Evolutionary conservation across 352 stramenopile species (phyloP), one percentile per base, ranked within the genome.

Genomic region (Globisporangium paddicum): DNA sequence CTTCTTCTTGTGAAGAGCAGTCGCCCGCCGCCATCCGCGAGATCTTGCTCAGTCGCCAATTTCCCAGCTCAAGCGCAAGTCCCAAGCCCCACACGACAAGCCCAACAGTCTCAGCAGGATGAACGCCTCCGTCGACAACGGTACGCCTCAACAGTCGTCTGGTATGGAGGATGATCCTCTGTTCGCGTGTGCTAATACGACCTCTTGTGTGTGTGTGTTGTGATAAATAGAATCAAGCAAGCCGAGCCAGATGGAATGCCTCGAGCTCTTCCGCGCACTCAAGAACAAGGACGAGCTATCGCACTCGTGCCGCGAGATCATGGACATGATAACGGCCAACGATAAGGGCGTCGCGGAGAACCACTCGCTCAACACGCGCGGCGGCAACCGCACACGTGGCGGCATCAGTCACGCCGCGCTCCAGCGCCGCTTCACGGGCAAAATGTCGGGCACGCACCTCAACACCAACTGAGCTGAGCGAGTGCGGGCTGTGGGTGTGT

Each of bases 251-350:
- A 60, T 52, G 16, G 74, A 90, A 65, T 93, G 82, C 61, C 62
- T 89, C n/a, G 75, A 89, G 53, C 64, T 86, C 30, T 93, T 89
- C 62, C 77, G 76, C 55, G 66, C 66, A 30, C 68, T 89, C 10
- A 90, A 89, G 66, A 90, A 90, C 67, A 90, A 90, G 71, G 82
- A 93, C 62, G 79, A 93, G 60, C 71, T 93, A 16, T 79, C 78
- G 44, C 61, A 56, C 45, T 75, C 69, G 21, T 93, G 82, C 69
- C 88, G 88, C 62, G 77, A 90, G 50, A 79, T 90, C 56, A 86
- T 93, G 69, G 65, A 89, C 52, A 77, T 74, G 67, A 61, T 90
- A 25, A 83, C 75, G 34, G 71, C 76, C 55, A 76, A 79, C 18
- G 75, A 84, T 53, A 82, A 82, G 50, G 77, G 79, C 37, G 79